Evolutionary conservation across 2,329 filamentous ascomycete genomes (phyloP).

Genomic region (Botrytis fragariae): DNA sequence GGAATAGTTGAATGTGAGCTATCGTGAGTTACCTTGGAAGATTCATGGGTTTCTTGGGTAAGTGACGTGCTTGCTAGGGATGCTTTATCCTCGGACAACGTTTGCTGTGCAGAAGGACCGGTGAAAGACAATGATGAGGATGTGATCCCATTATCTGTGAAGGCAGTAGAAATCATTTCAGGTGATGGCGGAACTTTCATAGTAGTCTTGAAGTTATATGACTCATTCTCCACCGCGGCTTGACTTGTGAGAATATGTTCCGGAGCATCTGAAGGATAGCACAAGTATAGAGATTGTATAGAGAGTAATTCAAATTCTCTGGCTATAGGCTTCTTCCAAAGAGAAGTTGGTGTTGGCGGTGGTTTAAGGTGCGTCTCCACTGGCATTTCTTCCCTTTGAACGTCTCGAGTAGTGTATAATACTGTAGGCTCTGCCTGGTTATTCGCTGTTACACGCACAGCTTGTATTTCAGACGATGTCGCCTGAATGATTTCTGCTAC

Average conservation of each 20-base stretch:
- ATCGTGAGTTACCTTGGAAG: constrained; percentile 21
- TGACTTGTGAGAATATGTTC: constrained; percentile 7
- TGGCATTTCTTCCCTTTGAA: background rate
- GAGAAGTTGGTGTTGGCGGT: constrained; percentile 1
- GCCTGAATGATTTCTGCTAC: constrained; percentile 36
- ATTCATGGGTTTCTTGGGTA: constrained; percentile 3
- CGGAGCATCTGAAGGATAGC: constrained; percentile 18
- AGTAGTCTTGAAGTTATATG: background rate
- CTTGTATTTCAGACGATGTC: constrained; percentile 23
- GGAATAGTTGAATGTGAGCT: constrained; percentile 20
- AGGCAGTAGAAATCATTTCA: constrained; percentile 16
- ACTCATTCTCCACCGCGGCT: constrained; percentile 3
- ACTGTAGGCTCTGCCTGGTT: constrained; percentile 8
- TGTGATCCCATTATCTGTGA: constrained; percentile 13
- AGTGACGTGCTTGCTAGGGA: background rate
- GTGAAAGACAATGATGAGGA: constrained; percentile 14
- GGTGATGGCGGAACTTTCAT: constrained; percentile 16
- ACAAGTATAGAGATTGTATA: background rate
- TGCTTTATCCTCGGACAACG: background rate
- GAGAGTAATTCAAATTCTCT: background rate
- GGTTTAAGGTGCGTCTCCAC: background rate
- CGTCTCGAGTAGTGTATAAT: background rate
- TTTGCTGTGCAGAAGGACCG: constrained; percentile 13
- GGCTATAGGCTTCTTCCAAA: constrained; percentile 1
- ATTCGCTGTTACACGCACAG: background rate